phyloP scores from a whole-genome alignment of 768 basidiomycete species.

The Mycena indigotica region DNA sequence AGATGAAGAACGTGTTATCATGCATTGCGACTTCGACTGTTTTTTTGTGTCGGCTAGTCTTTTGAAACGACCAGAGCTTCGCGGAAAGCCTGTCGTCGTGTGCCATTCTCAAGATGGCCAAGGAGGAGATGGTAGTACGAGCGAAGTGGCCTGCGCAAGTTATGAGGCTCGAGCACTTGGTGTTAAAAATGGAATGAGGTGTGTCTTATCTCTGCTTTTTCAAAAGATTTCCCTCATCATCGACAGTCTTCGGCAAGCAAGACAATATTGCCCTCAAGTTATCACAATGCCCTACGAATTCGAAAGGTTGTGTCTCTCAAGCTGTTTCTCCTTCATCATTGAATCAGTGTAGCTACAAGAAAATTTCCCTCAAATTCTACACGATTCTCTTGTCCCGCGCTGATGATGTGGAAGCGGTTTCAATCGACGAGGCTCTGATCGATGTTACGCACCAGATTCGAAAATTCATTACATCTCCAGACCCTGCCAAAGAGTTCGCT shows the following conservation, averaged over 20 bases:
- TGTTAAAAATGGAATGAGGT: slow-evolving; percentile 96
- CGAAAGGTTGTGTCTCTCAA: slow-evolving; percentile 54
- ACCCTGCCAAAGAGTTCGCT: slow-evolving; percentile 78
- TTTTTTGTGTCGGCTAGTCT: slow-evolving; percentile 96
- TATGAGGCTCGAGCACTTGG: slow-evolving; percentile 92
- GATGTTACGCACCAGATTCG: slow-evolving; percentile 63
- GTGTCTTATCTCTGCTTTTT: slow-evolving; percentile 18
- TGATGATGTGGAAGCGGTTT: slow-evolving; percentile 92
- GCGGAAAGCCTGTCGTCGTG: slow-evolving; percentile 89
- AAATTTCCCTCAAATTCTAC: slow-evolving; percentile 86
- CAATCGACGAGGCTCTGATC: slow-evolving; percentile 93
- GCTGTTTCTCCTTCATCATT: background rate
- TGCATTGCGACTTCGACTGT: slow-evolving; percentile 95
- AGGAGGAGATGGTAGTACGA: slow-evolving; percentile 78
- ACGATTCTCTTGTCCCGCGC: slow-evolving; percentile 88
- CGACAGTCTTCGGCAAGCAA: slow-evolving; percentile 74
- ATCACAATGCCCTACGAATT: slow-evolving; percentile 93
- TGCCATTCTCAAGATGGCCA: slow-evolving; percentile 88
- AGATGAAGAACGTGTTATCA: slow-evolving; percentile 63
- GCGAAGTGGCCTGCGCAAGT: slow-evolving; percentile 92
- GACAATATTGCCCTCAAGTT: slow-evolving; percentile 71
- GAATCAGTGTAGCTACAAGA: slow-evolving; percentile 68
- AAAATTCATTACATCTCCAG: slow-evolving; percentile 29
- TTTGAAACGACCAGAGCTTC: slow-evolving; percentile 74
- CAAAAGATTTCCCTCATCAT: slow-evolving; percentile 2